Evolutionary conservation across 2,329 filamentous ascomycete genomes (phyloP), one percentile per base, ranked within the genome.

Genomic region (Trichoderma lentiforme): DNA sequence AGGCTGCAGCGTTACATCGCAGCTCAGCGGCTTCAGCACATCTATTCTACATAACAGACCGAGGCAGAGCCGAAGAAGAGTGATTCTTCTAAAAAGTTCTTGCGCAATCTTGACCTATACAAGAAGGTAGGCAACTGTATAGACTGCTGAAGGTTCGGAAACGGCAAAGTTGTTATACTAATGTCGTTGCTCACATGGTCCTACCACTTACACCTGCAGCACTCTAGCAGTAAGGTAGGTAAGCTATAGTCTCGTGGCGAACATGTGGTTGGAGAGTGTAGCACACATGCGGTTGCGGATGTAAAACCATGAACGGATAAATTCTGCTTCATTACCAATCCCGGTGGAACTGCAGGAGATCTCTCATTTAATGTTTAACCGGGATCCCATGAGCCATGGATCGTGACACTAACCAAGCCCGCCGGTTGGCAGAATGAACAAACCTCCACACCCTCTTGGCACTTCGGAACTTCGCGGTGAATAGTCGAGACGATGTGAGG

Each of bases 51-150:
- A 43, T 43, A 51, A 62, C 9, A 9, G 56, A 53, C 66, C 66
- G 66, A 69, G 39, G 56, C 66, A 69, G 66, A 69, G 66, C 66
- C 66, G 57, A 69, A 56, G 21, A 62, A 66, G 4, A 34, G 24
- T 7, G 24, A 26, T 34, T 34, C 2, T 43, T 18, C 9, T 0
- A 36, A 36, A 53, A 28, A 12, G 26, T n/a, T 30, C n/a, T n/a
- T 14, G 26, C 26, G 39, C 18, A 51, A 53, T 36, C 53, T 60
- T 58, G 66, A 57, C 66, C 66, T 51, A 69, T 69, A 69, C 53
- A 51, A 69, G 66, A 69, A 69, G 66, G 66, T 69, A 69, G 39
- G 36, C 34, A 24, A 15, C 15, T 26, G 15, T 4, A 56, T 12
- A 56, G 47, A 53, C 34, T 43, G 57, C n/a, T 60, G 5, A 60